Conservation (phyloP, 306 rosid species). For the Macrotyloma uniflorum region DNA sequence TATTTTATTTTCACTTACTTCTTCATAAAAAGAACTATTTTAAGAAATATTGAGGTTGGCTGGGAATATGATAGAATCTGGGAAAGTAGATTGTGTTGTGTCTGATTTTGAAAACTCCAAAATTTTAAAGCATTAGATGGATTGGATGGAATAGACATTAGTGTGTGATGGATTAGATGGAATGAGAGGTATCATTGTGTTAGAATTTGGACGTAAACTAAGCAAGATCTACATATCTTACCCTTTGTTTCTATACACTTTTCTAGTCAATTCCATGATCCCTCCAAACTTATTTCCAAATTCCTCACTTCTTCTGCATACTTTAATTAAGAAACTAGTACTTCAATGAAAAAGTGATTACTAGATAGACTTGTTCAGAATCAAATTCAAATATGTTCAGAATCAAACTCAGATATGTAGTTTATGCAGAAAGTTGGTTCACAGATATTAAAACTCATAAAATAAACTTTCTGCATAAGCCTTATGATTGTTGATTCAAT, state of each 20-base stretch:
- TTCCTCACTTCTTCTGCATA: background rate
- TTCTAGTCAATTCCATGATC: background rate
- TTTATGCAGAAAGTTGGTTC: too few species aligned
- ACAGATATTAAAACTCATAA: too few species aligned
- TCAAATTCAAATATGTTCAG: too few species aligned
- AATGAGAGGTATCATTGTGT: background rate
- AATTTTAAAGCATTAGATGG: background rate
- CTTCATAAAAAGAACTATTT: too few species aligned
- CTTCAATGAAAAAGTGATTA: too few species aligned
- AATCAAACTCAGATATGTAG: too few species aligned
- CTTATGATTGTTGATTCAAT: background rate
- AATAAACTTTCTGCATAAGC: too few species aligned
- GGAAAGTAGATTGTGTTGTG: slow-evolving; percentile 8
- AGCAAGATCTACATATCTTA: background rate
- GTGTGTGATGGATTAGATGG: background rate
- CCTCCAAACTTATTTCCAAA: background rate
- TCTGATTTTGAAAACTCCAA: background rate
- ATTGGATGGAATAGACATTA: background rate
- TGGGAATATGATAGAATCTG: background rate
- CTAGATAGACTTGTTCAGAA: too few species aligned
- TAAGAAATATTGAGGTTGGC: too few species aligned
- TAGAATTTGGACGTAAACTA: background rate
- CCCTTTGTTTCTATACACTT: slow-evolving; percentile 18
- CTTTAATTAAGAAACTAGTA: too few species aligned
- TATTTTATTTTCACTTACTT: too few species aligned